Conservation (phyloP, 2,329 filamentous ascomycete species). For the Fusarium agapanthi region DNA sequence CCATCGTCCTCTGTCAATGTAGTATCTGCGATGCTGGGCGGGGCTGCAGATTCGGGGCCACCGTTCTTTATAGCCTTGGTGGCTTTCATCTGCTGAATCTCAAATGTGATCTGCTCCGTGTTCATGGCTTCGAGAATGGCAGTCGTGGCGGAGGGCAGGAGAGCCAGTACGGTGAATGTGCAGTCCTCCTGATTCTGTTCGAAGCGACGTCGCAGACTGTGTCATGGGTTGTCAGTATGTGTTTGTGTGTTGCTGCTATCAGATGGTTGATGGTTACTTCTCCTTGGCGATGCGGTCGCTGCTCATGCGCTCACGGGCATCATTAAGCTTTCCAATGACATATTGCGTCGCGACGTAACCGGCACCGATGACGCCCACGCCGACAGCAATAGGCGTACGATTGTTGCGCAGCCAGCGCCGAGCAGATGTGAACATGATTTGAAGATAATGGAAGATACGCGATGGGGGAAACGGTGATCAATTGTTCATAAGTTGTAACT, state of each 20-base stretch:
- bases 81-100: conserved; percentile 91
- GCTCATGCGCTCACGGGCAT: conserved; percentile 95
- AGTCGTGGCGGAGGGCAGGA: conserved; percentile 89
- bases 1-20: conserved; percentile 86
- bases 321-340: conserved; percentile 87
- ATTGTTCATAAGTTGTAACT: conserved; percentile 24
- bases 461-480: conserved; percentile 10
- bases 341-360: conserved; percentile 95
- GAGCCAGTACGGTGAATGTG: conserved; percentile 95
- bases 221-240: conserved; percentile 1
- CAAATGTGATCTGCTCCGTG: conserved; percentile 90
- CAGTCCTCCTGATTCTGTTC: conserved; percentile 99
- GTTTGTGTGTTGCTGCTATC: background rate
- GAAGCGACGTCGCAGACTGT: conserved; percentile 90
- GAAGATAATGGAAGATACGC: background rate
- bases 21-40: conserved; percentile 70
- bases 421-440: conserved; percentile 72
- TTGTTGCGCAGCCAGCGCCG: conserved; percentile 94
- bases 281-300: conserved; percentile 95
- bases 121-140: conserved; percentile 89
- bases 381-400: conserved; percentile 87
- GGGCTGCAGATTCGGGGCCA: conserved; percentile 61
- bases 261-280: conserved; percentile 70
- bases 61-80: conserved; percentile 69
- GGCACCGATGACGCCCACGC: conserved; percentile 85